Percentiles rank a stretch among this genome's conserved stretches.
phyloP scores from a whole-genome alignment of 2,329 filamentous ascomycete genomes.

The Samsoniella hepiali region DNA sequence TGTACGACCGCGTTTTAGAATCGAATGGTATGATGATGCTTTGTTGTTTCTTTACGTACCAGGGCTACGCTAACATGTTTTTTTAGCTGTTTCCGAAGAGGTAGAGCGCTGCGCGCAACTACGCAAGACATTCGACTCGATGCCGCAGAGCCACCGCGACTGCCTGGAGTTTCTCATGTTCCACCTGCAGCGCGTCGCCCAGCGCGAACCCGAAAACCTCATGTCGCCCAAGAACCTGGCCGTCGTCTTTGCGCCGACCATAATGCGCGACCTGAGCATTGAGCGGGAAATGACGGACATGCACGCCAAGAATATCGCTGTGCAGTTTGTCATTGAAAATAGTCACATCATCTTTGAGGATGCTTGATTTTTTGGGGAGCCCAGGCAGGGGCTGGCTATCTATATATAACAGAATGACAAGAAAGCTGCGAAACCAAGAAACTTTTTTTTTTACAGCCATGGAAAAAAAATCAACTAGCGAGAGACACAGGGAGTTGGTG shows the following conservation, averaged over 20 bases:
- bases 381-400: background rate
- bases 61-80: slow-evolving; percentile 21
- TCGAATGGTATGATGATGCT: slow-evolving; percentile 59
- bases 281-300: slow-evolving; percentile 96
- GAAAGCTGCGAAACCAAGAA: background rate
- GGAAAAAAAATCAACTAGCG: background rate
- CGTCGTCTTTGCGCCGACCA: slow-evolving; percentile 95
- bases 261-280: slow-evolving; percentile 87
- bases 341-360: slow-evolving; percentile 75
- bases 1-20: slow-evolving; percentile 86
- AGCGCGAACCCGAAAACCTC: slow-evolving; percentile 78
- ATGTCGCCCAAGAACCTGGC: slow-evolving; percentile 97
- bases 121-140: slow-evolving; percentile 67
- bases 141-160: slow-evolving; percentile 82
- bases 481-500: background rate
- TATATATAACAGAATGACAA: background rate
- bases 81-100: slow-evolving; percentile 59
- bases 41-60: background rate
- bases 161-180: slow-evolving; percentile 92
- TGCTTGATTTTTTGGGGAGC: slow-evolving; percentile 19
- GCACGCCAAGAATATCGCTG: slow-evolving; percentile 84
- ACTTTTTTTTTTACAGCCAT: background rate
- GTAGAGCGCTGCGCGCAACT: slow-evolving; percentile 69
- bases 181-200: slow-evolving; percentile 83
- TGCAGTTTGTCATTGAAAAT: slow-evolving; percentile 92